These are phyloP conservation scores for Quercus lobata DNA, from an alignment of 331 rosid genomes.

Conservation along the genomic window DNA sequence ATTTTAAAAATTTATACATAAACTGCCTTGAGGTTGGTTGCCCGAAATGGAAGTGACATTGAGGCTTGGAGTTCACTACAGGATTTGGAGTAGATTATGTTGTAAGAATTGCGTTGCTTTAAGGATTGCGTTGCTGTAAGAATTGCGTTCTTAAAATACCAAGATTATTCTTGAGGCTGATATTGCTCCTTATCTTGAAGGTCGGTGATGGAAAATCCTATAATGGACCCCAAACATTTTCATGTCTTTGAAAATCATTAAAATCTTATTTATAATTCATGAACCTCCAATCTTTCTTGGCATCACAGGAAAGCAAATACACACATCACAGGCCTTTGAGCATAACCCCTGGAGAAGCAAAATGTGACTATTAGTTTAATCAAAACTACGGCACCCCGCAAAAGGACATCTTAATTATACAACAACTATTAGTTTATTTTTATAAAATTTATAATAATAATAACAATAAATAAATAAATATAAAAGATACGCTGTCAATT, in stretches of 20 bases:
- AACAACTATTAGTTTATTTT: constrained; percentile 15
- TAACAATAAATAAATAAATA: constrained; percentile 7
- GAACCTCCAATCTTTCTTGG: neutral
- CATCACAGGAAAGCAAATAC: constrained; percentile 15
- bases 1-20: neutral
- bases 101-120: constrained; percentile 59
- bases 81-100: constrained; percentile 39
- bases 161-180: no score
- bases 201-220: no score
- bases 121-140: constrained; percentile 63
- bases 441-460: no score
- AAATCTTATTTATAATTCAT: neutral
- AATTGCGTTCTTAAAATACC: neutral
- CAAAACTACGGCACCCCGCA: neutral
- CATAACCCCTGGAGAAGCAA: neutral
- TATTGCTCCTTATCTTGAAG: no score
- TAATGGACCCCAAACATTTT: no score
- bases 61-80: constrained; percentile 85
- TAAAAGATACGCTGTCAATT: constrained; percentile 44
- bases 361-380: neutral
- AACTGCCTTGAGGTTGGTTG: constrained; percentile 47
- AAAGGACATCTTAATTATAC: neutral
- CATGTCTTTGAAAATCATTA: neutral
- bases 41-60: constrained; percentile 40
- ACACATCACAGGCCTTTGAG: neutral